phyloP scores from a whole-genome alignment of 441 rosid genomes.

The Croton laevigatus region DNA sequence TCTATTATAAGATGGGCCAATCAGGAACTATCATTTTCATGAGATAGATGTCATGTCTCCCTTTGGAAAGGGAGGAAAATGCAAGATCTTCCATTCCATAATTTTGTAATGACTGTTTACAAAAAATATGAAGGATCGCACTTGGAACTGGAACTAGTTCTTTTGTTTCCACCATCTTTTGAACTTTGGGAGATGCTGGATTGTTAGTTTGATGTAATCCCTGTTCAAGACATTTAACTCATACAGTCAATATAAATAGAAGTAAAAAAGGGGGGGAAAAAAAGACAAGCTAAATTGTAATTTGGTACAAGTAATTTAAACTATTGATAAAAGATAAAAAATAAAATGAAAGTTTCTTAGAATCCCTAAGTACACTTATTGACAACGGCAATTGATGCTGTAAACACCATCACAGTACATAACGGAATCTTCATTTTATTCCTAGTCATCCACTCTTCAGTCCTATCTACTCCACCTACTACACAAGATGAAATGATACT shows the following conservation, averaged over 20 bases:
- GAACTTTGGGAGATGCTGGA: slow-evolving; percentile 46
- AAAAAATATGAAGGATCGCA: slow-evolving; percentile 29
- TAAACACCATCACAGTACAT: neutral
- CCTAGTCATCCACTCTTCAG: neutral
- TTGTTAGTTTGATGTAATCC: slow-evolving; percentile 43
- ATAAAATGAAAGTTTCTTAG: neutral
- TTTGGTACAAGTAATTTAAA: neutral
- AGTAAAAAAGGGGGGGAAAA: neutral
- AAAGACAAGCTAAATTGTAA: neutral
- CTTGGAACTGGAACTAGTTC: slow-evolving; percentile 39
- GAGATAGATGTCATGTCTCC: slow-evolving; percentile 5
- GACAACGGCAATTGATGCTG: neutral
- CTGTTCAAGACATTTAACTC: slow-evolving; percentile 34
- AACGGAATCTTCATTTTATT: neutral
- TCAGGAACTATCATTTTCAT: neutral
- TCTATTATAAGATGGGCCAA: neutral
- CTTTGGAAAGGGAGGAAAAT: neutral
- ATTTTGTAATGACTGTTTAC: neutral
- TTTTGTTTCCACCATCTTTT: slow-evolving; percentile 40
- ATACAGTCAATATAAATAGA: neutral
- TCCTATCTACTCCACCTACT: neutral
- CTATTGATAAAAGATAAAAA: neutral
- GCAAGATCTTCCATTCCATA: slow-evolving; percentile 1
- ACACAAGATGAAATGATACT: neutral
- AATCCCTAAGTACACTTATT: neutral